A percentile compares a stretch with the other conserved stretches of the same genome.
Conservation (phyloP, 2,329 filamentous ascomycete species). For the Plectosphaerella cucumerina region DNA sequence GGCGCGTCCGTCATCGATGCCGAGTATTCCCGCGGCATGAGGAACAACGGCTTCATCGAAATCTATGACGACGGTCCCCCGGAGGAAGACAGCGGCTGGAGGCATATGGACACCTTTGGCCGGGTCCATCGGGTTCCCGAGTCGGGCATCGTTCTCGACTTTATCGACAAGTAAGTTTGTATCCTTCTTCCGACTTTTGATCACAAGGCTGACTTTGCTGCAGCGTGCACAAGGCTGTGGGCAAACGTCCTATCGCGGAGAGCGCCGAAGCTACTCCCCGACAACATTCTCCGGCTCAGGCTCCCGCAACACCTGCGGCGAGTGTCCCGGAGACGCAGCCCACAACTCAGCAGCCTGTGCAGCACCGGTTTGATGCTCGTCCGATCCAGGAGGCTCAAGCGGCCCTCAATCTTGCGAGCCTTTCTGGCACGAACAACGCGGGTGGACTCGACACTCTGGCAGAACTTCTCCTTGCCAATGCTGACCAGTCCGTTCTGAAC, state of each 20-base stretch:
- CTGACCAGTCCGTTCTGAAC: slow-evolving; percentile 38
- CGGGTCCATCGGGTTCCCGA: slow-evolving; percentile 60
- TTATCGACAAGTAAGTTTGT: slow-evolving; percentile 58
- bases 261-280: too few species aligned
- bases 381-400: slow-evolving; percentile 62
- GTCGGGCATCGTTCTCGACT: slow-evolving; percentile 64
- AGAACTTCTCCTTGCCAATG: slow-evolving; percentile 53
- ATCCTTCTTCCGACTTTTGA: background rate
- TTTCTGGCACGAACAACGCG: slow-evolving; percentile 41
- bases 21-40: slow-evolving; percentile 57
- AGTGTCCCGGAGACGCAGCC: too few species aligned
- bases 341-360: too few species aligned
- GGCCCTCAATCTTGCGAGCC: slow-evolving; percentile 58
- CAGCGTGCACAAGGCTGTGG: slow-evolving; percentile 29
- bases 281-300: too few species aligned
- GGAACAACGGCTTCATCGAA: slow-evolving; percentile 70
- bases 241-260: too few species aligned
- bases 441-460: slow-evolving; percentile 51
- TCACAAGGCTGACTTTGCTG: slow-evolving; percentile 9
- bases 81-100: slow-evolving; percentile 52
- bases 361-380: slow-evolving; percentile 30
- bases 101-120: slow-evolving; percentile 58
- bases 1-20: slow-evolving; percentile 47
- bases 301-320: too few species aligned
- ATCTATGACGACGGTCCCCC: slow-evolving; percentile 59